Conservation (phyloP, 306 rosid species). For the Prunus mongolica region DNA sequence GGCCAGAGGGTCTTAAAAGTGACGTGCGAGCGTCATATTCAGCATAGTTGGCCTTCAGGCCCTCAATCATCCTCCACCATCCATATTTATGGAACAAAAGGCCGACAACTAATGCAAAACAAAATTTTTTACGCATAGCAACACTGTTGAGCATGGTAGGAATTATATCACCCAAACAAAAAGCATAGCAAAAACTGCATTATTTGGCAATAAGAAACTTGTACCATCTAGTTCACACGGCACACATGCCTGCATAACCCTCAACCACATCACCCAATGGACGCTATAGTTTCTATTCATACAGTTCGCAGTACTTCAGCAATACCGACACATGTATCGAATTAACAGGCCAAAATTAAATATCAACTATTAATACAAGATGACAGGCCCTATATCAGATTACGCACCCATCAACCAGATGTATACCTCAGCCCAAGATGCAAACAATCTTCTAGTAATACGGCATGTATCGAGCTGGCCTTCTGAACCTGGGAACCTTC, state of each 20-base stretch:
- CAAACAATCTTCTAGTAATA: conserved; percentile 44
- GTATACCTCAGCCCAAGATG: not conserved
- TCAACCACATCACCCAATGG: not conserved
- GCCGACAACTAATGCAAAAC: not conserved
- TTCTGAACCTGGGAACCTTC: conserved; percentile 78
- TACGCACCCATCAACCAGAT: not conserved
- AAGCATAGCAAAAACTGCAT: not conserved
- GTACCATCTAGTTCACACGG: not conserved
- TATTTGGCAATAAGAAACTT: not conserved
- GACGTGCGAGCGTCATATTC: not conserved
- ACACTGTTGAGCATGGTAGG: not conserved
- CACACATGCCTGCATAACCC: not conserved
- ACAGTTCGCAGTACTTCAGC: not conserved
- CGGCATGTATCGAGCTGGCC: conserved; percentile 78
- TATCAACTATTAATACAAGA: not conserved
- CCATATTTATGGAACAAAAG: too few relatives aligned
- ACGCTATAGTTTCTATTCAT: not conserved
- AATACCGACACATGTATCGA: not conserved
- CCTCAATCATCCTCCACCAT: not conserved
- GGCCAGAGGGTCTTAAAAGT: not conserved
- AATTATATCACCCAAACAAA: not conserved
- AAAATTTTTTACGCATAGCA: not conserved
- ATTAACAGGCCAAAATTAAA: not conserved
- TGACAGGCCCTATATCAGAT: not conserved
- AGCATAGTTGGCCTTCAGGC: not conserved